Percentiles rank a stretch among this genome's conserved stretches.
Conservation (phyloP, 768 basidiomycete genomes). For the Galerina marginata region DNA sequence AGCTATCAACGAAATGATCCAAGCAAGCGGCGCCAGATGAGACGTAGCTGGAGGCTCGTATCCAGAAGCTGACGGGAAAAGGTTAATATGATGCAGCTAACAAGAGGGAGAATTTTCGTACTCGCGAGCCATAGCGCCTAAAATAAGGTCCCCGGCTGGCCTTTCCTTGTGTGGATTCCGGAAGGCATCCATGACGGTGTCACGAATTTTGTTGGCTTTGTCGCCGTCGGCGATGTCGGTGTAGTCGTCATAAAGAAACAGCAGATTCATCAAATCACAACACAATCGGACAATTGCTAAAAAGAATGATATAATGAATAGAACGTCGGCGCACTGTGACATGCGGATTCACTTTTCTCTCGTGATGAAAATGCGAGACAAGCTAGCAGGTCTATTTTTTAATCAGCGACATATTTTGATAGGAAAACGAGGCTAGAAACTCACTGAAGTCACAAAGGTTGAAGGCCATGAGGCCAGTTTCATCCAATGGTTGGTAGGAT, state of each 20-base stretch:
- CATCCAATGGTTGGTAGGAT: slow-evolving; percentile 24
- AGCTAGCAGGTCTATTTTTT: slow-evolving; percentile 21
- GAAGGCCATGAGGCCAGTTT: slow-evolving; percentile 22
- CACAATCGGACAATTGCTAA: slow-evolving; percentile 23
- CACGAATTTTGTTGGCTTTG: slow-evolving; percentile 34
- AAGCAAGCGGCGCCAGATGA: slow-evolving; percentile 25
- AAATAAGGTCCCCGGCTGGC: slow-evolving; percentile 40
- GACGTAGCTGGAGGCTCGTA: slow-evolving; percentile 18
- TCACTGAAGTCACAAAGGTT: slow-evolving; percentile 27
- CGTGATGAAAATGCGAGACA: slow-evolving; percentile 22
- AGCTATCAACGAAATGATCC: slow-evolving; percentile 20
- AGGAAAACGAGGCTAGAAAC: neutral
- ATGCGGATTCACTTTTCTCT: slow-evolving; percentile 19
- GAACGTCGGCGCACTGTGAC: neutral
- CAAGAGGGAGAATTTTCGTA: slow-evolving; percentile 20
- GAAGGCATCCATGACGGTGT: slow-evolving; percentile 46
- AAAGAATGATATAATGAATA: neutral
- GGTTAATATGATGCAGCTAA: slow-evolving; percentile 11
- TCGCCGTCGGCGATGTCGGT: slow-evolving; percentile 43
- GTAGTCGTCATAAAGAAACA: slow-evolving; percentile 55
- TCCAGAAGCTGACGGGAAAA: slow-evolving; percentile 31
- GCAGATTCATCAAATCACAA: slow-evolving; percentile 54
- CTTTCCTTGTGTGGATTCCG: slow-evolving; percentile 43
- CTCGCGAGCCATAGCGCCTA: slow-evolving; percentile 44
- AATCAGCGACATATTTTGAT: neutral